These are phyloP conservation scores for Pichia sp. DNA, from an alignment of 1,139 yeast genomes.

Conservation along the genomic window DNA sequence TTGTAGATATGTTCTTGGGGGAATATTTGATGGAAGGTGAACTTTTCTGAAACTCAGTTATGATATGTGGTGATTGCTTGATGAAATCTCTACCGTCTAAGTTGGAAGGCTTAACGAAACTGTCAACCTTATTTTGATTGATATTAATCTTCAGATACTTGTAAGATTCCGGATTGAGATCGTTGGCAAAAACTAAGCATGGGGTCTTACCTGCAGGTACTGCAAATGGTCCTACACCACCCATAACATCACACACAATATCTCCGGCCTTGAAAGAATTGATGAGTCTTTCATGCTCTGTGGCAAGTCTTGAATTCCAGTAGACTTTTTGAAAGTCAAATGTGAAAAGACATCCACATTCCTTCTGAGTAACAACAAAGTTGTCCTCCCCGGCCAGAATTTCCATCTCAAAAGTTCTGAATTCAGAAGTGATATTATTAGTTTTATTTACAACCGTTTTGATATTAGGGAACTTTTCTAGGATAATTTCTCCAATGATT, in stretches of 20 bases:
- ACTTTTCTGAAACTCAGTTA: slow-evolving; percentile 1
- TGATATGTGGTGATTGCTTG: slow-evolving; percentile 44
- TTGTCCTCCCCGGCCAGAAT: slow-evolving; percentile 78
- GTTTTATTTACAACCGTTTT: slow-evolving; percentile 93
- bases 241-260: slow-evolving; percentile 91
- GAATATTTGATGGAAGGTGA: slow-evolving; percentile 17
- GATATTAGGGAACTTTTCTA: slow-evolving; percentile 77
- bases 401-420: slow-evolving; percentile 90
- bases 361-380: slow-evolving; percentile 78
- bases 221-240: slow-evolving; percentile 98
- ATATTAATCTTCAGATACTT: slow-evolving; percentile 64
- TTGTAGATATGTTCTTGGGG: slow-evolving; percentile 3
- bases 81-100: slow-evolving; percentile 84
- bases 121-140: slow-evolving; percentile 50
- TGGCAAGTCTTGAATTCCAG: slow-evolving; percentile 94
- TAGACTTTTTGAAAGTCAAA: slow-evolving; percentile 92
- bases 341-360: slow-evolving; percentile 75
- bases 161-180: slow-evolving; percentile 82
- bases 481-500: slow-evolving; percentile 81
- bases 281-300: slow-evolving; percentile 86
- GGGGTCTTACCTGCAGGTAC: slow-evolving; percentile 89
- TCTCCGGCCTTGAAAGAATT: slow-evolving; percentile 49
- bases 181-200: slow-evolving; percentile 82
- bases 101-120: slow-evolving; percentile 58
- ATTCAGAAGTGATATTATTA: slow-evolving; percentile 78